phyloP scores from a whole-genome alignment of 176 grass and related monocot species.

The Oryza coarctata region DNA sequence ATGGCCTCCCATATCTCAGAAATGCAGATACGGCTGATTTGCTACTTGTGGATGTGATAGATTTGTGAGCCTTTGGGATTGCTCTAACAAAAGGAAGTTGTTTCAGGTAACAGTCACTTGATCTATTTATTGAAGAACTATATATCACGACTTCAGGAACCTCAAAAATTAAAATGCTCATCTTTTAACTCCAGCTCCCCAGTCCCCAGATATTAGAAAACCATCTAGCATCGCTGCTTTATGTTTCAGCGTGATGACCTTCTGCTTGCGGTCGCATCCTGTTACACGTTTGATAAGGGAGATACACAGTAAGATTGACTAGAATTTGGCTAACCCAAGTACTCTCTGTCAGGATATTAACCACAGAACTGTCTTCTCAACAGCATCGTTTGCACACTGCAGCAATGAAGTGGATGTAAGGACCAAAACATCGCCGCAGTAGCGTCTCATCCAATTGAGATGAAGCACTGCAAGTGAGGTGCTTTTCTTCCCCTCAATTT shows the following conservation, averaged over 20 bases:
- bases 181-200: too few relatives aligned
- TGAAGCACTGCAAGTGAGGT: background rate
- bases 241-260: too few relatives aligned
- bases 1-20: background rate
- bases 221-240: too few relatives aligned
- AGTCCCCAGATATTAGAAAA: too few relatives aligned
- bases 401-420: slow-evolving; percentile 53
- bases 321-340: too few relatives aligned
- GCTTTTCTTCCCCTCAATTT: slow-evolving; percentile 1
- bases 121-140: background rate
- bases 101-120: slow-evolving; percentile 38
- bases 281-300: too few relatives aligned
- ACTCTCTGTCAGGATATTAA: too few relatives aligned
- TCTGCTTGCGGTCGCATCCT: too few relatives aligned
- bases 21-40: slow-evolving; percentile 61
- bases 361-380: background rate
- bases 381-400: background rate
- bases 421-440: slow-evolving; percentile 4
- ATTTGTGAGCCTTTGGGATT: slow-evolving; percentile 64
- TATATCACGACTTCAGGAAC: background rate
- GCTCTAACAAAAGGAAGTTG: slow-evolving; percentile 50
- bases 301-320: too few relatives aligned
- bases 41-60: slow-evolving; percentile 66
- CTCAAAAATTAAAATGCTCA: too few relatives aligned
- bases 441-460: background rate